phyloP scores from a whole-genome alignment of 2,329 filamentous ascomycete species.

The Talaromyces piceae region DNA sequence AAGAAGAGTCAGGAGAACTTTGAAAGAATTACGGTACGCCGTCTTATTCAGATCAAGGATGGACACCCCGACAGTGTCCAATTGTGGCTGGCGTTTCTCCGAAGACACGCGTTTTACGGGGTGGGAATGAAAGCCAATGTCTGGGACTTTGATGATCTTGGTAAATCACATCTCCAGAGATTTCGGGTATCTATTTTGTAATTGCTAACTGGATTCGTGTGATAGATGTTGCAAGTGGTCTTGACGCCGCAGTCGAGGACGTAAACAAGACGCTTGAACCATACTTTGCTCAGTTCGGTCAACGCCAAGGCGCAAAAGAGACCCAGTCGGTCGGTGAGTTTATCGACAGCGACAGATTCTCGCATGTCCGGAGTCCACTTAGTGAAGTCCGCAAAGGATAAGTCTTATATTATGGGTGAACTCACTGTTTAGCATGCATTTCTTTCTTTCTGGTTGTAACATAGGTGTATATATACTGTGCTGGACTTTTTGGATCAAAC shows the following conservation, averaged over 20 bases:
- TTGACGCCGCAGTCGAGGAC: slow-evolving; percentile 32
- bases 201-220: slow-evolving; percentile 9
- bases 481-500: neutral
- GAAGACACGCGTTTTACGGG: slow-evolving; percentile 90
- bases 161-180: slow-evolving; percentile 37
- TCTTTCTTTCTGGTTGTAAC: neutral
- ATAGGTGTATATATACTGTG: neutral
- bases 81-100: slow-evolving; percentile 84
- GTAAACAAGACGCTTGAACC: slow-evolving; percentile 34
- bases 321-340: slow-evolving; percentile 25
- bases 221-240: slow-evolving; percentile 33
- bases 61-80: slow-evolving; percentile 83
- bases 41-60: slow-evolving; percentile 87
- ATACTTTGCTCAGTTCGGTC: slow-evolving; percentile 36
- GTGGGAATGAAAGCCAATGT: slow-evolving; percentile 98
- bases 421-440: neutral
- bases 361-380: slow-evolving; percentile 28
- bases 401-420: neutral
- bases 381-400: slow-evolving; percentile 24
- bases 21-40: slow-evolving; percentile 76
- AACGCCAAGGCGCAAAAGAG: slow-evolving; percentile 24
- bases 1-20: slow-evolving; percentile 99
- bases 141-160: slow-evolving; percentile 74
- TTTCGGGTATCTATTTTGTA: slow-evolving; percentile 9
- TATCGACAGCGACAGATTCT: slow-evolving; percentile 31